phyloP scores from a whole-genome alignment of 257 asterid species.

The Solanum rostratum region DNA sequence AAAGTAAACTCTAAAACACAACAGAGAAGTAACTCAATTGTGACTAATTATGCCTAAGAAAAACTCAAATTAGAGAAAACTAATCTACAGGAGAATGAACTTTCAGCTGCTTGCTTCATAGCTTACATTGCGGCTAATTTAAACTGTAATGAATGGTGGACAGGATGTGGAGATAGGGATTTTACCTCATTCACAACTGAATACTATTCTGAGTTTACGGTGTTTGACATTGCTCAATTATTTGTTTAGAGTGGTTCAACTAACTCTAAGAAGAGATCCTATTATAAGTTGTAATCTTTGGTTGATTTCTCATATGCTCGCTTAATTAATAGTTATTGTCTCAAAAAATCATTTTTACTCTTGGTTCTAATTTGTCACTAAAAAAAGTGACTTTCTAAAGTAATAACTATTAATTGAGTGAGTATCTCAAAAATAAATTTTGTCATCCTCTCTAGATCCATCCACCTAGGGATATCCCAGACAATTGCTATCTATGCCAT shows the following conservation, averaged over 20 bases:
- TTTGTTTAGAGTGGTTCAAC: neutral
- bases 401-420: neutral
- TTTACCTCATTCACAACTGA: neutral
- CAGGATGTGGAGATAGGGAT: neutral
- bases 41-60: no score
- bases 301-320: neutral
- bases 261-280: neutral
- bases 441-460: neutral
- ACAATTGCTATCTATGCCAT: neutral
- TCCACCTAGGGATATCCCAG: neutral
- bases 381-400: neutral
- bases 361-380: neutral
- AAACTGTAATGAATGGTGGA: neutral
- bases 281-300: neutral
- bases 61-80: no score
- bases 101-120: no score
- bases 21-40: no score
- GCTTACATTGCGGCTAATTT: no score
- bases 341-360: neutral
- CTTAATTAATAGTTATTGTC: neutral
- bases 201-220: neutral
- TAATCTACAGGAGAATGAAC: no score
- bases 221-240: neutral
- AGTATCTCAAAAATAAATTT: neutral
- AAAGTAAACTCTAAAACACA: no score